These are phyloP conservation scores for Torulaspora gathmanii DNA, from an alignment of 805 yeast species.

Conservation along the genomic window DNA sequence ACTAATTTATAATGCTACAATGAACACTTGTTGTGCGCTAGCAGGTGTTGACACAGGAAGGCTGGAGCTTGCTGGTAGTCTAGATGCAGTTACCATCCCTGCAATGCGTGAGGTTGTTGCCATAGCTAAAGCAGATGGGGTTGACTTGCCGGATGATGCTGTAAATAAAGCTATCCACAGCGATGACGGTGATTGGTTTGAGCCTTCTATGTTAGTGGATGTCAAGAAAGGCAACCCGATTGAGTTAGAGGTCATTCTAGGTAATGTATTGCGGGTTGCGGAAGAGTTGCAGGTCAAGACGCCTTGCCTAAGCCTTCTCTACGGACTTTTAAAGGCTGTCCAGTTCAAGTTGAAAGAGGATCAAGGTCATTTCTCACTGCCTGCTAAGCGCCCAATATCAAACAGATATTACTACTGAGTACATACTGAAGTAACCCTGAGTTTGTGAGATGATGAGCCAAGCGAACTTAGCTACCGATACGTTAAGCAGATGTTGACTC, in stretches of 20 bases:
- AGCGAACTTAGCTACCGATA: too few relatives aligned
- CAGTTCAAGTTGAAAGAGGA: conserved; percentile 61
- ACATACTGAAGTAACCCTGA: background rate
- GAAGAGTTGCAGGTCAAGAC: conserved; percentile 44
- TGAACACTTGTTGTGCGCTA: conserved; percentile 59
- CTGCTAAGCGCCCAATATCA: conserved; percentile 39
- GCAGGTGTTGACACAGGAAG: conserved; percentile 59
- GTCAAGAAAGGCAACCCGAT: conserved; percentile 59
- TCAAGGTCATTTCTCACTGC: conserved; percentile 44
- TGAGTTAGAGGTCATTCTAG: conserved; percentile 68
- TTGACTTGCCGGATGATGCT: conserved; percentile 46
- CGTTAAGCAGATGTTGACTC: too few relatives aligned
- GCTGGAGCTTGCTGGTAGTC: conserved; percentile 42
- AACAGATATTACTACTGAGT: background rate
- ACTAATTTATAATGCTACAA: conserved; percentile 62
- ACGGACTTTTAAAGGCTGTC: conserved; percentile 53
- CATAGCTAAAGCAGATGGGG: conserved; percentile 67
- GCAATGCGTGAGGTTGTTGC: conserved; percentile 64
- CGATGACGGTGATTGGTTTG: conserved; percentile 55
- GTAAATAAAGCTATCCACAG: conserved; percentile 50
- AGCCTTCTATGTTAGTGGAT: conserved; percentile 74
- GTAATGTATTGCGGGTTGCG: conserved; percentile 55
- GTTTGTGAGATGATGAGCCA: too few relatives aligned
- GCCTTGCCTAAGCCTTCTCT: conserved; percentile 57
- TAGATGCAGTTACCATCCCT: conserved; percentile 43